Base-by-base conservation (phyloP, 192 early-diverging fungal species). In the Gonapodya sp. region DNA sequence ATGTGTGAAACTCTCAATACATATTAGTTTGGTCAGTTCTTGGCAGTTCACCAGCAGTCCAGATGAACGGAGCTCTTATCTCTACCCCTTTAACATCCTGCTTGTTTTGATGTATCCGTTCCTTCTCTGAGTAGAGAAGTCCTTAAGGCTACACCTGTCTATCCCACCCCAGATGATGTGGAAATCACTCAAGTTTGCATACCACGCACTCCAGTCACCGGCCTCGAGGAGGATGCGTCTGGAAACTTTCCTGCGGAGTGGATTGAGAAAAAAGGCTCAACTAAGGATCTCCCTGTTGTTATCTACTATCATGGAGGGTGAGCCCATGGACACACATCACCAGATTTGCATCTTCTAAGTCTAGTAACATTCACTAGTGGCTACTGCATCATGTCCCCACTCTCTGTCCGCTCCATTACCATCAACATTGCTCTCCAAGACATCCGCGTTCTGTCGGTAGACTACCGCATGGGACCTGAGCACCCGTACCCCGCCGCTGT, bases 161-260 rank as follows among this genome's bases (percentile, higher is more conserved):
- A 32, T 33, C 75, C 75, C 75, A 34, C 34, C 8, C 75, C 75
- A 18, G 31, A 2, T 31, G 75, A 33, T 14, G 31, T 77, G 18
- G 34, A 77, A 34, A 77, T 77, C 75, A 77, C 75, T 16, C 75
- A 16, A 2, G 75, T 77, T 16, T 14, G 34, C 34, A 33, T 77
- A 32, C 75, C 75, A 16, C 75, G 75, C 30, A 18, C 34, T 16
- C 75, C 75, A 16, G 75, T 77, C 18, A 8, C 75, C 75, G 75
- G 75, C 31, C 75, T 77, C 75, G 75, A 77, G 34, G 75, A 77
- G 18, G 75, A 77, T 33, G 75, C 75, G 8, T 16, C 8, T 18
- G 75, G 75, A 8, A 77, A 2, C 8, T 77, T 77, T 33, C 75
- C 75, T 34, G 75, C 75, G 8, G 75, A 77, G 34, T 77, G 75